These are phyloP conservation scores for Ophiostoma ulmi DNA, from an alignment of 2,329 filamentous ascomycete species.

Conservation along the genomic window DNA sequence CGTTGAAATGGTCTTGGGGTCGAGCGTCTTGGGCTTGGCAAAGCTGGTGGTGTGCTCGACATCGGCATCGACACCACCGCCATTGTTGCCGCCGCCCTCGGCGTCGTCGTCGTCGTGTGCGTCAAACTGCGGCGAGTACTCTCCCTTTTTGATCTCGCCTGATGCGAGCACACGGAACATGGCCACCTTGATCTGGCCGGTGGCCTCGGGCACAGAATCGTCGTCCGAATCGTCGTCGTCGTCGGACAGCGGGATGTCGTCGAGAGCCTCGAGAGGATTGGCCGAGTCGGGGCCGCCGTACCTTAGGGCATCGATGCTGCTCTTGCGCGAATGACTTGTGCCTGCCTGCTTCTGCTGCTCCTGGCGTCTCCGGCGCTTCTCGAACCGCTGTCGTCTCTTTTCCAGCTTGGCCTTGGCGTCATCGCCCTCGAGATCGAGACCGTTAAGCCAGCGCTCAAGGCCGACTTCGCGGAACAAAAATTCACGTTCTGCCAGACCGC, in stretches of 20 bases:
- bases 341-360: conserved; percentile 33
- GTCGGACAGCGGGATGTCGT: conserved; percentile 59
- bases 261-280: conserved; percentile 64
- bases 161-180: conserved; percentile 93
- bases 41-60: conserved; percentile 97
- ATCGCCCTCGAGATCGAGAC: conserved; percentile 87
- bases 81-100: conserved; percentile 45
- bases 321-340: conserved; percentile 30
- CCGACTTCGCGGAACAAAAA: conserved; percentile 97
- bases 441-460: conserved; percentile 92
- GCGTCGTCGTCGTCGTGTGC: conserved; percentile 84
- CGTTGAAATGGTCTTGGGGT: conserved; percentile 95
- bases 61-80: conserved; percentile 65
- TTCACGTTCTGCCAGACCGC: conserved; percentile 89
- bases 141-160: conserved; percentile 94
- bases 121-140: conserved; percentile 96
- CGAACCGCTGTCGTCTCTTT: conserved; percentile 76
- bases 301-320: conserved; percentile 55
- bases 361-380: conserved; percentile 61
- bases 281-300: conserved; percentile 71
- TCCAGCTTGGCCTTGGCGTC: conserved; percentile 87
- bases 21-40: conserved; percentile 89
- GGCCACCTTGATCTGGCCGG: conserved; percentile 96
- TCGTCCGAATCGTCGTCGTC: conserved; percentile 70
- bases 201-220: conserved; percentile 85